A percentile compares a stretch with the other conserved stretches of the same genome.
phyloP scores from a whole-genome alignment of 2,329 filamentous ascomycete genomes.

The Xenoacremonium recifei region DNA sequence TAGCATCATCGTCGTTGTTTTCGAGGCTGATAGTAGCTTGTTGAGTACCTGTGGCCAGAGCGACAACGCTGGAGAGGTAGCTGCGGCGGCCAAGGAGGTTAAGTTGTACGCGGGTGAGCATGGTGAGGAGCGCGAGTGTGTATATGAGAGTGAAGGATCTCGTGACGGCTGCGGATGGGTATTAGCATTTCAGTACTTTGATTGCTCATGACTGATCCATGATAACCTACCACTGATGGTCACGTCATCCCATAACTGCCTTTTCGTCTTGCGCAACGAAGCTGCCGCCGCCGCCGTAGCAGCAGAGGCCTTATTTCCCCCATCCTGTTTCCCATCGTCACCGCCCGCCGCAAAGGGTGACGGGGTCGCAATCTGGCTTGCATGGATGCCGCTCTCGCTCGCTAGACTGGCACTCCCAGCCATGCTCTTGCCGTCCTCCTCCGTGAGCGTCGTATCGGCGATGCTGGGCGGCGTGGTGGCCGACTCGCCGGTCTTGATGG shows the following conservation, averaged over 20 bases:
- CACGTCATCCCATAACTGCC: slow-evolving; percentile 95
- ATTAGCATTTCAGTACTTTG: no score
- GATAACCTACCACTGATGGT: slow-evolving; percentile 82
- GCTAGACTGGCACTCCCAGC: slow-evolving; percentile 70
- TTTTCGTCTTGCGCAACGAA: slow-evolving; percentile 68
- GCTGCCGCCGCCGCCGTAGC: no score
- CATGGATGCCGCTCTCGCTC: slow-evolving; percentile 80
- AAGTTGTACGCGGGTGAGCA: slow-evolving; percentile 92
- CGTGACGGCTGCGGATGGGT: slow-evolving; percentile 84
- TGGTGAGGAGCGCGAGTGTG: slow-evolving; percentile 81
- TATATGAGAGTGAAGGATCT: slow-evolving; percentile 90
- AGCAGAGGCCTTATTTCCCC: slow-evolving; percentile 46
- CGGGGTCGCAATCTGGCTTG: slow-evolving; percentile 70
- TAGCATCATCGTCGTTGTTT: slow-evolving; percentile 87
- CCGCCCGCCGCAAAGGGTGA: slow-evolving; percentile 42
- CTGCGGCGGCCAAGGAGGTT: slow-evolving; percentile 94
- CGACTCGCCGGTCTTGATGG: slow-evolving; percentile 50
- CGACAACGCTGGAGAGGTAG: slow-evolving; percentile 93
- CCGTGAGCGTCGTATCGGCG: slow-evolving; percentile 70
- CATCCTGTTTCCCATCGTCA: slow-evolving; percentile 39
- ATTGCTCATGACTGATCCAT: no score
- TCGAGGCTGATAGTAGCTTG: slow-evolving; percentile 83
- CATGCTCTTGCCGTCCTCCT: slow-evolving; percentile 80
- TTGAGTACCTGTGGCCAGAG: slow-evolving; percentile 73
- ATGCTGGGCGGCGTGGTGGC: slow-evolving; percentile 59